A percentile compares a stretch with the other conserved stretches of the same genome.
Conservation (phyloP, 257 asterid genomes). For the Solanum tarijense region DNA sequence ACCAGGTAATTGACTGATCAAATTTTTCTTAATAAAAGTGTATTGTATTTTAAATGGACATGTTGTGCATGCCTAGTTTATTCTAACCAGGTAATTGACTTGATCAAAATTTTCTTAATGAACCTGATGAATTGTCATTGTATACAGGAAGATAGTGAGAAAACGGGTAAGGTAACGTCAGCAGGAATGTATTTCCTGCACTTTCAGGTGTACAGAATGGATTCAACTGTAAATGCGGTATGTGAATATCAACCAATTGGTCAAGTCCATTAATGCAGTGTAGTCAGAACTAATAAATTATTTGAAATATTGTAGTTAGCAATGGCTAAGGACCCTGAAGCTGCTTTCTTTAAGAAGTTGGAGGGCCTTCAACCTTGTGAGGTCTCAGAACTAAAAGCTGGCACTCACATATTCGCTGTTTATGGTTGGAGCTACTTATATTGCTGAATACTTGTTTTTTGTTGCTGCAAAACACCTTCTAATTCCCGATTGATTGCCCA, state of each 20-base stretch:
- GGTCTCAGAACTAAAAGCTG: conserved; percentile 92
- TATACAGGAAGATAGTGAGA: conserved; percentile 95
- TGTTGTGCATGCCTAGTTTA: not conserved
- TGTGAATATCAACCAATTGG: conserved; percentile 5
- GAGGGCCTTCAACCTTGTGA: conserved; percentile 99
- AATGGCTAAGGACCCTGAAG: conserved; percentile 93
- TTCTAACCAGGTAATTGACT: not conserved
- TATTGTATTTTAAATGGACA: not conserved
- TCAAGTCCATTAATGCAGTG: not conserved
- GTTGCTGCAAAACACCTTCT: conserved; percentile 5
- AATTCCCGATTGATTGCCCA: not conserved
- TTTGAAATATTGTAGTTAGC: conserved; percentile 24
- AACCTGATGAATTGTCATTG: conserved; percentile 5
- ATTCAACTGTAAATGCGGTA: conserved; percentile 96
- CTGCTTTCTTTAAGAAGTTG: conserved; percentile 92
- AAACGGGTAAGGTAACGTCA: conserved; percentile 80
- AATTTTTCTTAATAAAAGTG: not conserved
- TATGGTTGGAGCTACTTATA: conserved; percentile 65
- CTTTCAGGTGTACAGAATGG: conserved; percentile 99
- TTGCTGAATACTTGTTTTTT: not conserved
- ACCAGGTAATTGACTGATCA: not conserved
- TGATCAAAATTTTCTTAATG: not conserved
- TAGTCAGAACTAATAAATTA: not conserved
- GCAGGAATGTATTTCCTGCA: conserved; percentile 99
- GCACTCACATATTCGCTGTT: conserved; percentile 98